These are phyloP conservation scores for Chlorella sorokiniana DNA, from an alignment of 139 green algal genomes.

Conservation along the genomic window DNA sequence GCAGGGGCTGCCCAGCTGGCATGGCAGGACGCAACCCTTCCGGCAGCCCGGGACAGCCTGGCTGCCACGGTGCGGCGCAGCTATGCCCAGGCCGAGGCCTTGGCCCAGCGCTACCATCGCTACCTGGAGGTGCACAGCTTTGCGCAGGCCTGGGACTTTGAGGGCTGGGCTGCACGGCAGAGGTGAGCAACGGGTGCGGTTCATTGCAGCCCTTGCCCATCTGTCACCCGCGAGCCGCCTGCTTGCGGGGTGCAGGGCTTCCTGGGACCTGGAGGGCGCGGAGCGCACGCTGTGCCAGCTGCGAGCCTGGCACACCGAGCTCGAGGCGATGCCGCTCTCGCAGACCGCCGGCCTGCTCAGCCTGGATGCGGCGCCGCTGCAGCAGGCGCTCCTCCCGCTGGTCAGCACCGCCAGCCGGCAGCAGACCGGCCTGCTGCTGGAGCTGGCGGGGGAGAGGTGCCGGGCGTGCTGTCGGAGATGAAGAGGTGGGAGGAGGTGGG, in stretches of 20 bases:
- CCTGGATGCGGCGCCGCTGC: not conserved
- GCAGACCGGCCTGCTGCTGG: constrained; percentile 1
- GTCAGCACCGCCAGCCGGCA: not conserved
- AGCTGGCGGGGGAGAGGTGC: constrained; percentile 23
- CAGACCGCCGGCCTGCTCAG: not conserved
- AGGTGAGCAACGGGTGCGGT: not conserved
- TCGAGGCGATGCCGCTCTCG: constrained; percentile 11
- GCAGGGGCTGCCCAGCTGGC: not conserved
- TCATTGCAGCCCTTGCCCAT: not conserved
- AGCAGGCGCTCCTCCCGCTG: not conserved
- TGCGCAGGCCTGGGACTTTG: not conserved
- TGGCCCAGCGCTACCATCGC: not conserved
- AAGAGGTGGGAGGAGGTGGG: not conserved
- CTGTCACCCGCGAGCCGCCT: not conserved
- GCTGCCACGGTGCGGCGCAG: not conserved
- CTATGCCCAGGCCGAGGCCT: not conserved
- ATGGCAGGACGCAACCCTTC: not conserved
- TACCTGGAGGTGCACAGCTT: constrained; percentile 3
- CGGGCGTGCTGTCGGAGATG: not conserved
- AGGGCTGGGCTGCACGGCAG: constrained; percentile 2
- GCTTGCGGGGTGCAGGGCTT: not conserved
- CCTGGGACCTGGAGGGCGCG: not conserved
- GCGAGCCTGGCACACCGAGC: constrained; percentile 4
- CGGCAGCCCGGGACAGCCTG: not conserved
- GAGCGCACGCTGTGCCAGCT: not conserved